Evolutionary conservation across 371 early-diverging fungal genomes (phyloP), one percentile per base, ranked within the genome.

Genomic region (Lichtheimia ornata): DNA sequence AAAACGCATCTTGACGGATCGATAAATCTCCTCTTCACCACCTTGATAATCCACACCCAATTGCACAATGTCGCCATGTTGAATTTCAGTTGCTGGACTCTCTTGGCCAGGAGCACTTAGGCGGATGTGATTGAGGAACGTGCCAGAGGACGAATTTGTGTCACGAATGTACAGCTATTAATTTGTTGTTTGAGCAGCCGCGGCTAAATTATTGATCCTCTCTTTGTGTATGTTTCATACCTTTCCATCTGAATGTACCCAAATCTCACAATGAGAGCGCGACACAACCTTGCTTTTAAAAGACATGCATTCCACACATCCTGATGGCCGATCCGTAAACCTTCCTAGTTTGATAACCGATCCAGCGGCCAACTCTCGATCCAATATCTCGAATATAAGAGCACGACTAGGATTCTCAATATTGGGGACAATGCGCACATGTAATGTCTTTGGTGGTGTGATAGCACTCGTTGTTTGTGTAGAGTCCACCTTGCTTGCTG

Each of bases 41-140:
- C 96, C 97, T 72, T 95, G 96, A 79, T 94, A 98, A 71, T 98
- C 97, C 4, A 97, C 92, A 40, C 99, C 99, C 49, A 98, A 84
- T 71, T 96, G 96, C 30, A 98, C 76, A 53, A 95, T 83, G 74
- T 98, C 97, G 27, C 94, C 95, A 82, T 96, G 94, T 66, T 91
- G 91, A 62, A 98, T 73, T 54, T 85, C 90, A 27, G 87, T 86
- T 27, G 95, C 91, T 61, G 85, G 71, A 59, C 93, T 93, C 71
- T 96, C 95, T 61, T 89, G 88, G 14, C 89, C 90, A 15, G 95
- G 91, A 13, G 95, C 90, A 50, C 91, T 88, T 22, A 98, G 78
- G 6, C 98, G 81, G 72, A 93, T 84, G 72, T 94, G 92, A 82
- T 98, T 98, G 47, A 97, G 79, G 71, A 97, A 98, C 12, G 99